Conservation (phyloP, 2,329 filamentous ascomycete species). For the Venturia nashicola region DNA sequence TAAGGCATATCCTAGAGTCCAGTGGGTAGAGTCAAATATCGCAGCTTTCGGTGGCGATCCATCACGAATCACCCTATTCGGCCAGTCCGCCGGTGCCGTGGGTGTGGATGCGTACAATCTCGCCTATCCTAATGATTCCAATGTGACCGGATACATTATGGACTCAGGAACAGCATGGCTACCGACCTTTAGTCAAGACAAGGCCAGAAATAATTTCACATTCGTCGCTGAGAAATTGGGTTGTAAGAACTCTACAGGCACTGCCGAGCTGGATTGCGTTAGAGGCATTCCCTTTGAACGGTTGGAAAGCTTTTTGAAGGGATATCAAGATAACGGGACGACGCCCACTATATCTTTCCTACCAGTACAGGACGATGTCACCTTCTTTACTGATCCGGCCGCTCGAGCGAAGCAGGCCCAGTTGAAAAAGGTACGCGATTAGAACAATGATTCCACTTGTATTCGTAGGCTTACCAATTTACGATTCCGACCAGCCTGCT, state of each 20-base stretch:
- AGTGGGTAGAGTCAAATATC: conserved; percentile 38
- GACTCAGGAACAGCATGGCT: conserved; percentile 22
- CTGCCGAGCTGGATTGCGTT: conserved; percentile 25
- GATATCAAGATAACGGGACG: conserved; percentile 14
- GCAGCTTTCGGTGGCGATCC: conserved; percentile 29
- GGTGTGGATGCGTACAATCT: conserved; percentile 20
- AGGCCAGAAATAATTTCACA: conserved; percentile 24
- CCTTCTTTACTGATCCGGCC: conserved; percentile 23
- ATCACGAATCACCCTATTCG: conserved; percentile 27
- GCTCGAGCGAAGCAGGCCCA: not conserved
- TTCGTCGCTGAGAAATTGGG: conserved; percentile 25
- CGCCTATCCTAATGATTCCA: conserved; percentile 18
- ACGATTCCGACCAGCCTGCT: conserved; percentile 17
- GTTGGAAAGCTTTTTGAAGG: conserved; percentile 23
- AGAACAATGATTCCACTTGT: not conserved
- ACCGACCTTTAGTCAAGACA: conserved; percentile 14
- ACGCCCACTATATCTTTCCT: conserved; percentile 13
- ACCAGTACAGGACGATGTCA: conserved; percentile 20
- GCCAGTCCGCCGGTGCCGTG: conserved; percentile 38
- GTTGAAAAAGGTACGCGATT: not conserved
- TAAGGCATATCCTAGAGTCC: conserved; percentile 17
- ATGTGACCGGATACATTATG: conserved; percentile 16
- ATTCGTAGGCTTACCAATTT: not conserved
- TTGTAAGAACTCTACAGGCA: conserved; percentile 16
- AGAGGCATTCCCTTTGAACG: conserved; percentile 18